These are phyloP conservation scores for Rhodofomes roseus DNA, from an alignment of 1,284 basidiomycete genomes.

Conservation along the genomic window DNA sequence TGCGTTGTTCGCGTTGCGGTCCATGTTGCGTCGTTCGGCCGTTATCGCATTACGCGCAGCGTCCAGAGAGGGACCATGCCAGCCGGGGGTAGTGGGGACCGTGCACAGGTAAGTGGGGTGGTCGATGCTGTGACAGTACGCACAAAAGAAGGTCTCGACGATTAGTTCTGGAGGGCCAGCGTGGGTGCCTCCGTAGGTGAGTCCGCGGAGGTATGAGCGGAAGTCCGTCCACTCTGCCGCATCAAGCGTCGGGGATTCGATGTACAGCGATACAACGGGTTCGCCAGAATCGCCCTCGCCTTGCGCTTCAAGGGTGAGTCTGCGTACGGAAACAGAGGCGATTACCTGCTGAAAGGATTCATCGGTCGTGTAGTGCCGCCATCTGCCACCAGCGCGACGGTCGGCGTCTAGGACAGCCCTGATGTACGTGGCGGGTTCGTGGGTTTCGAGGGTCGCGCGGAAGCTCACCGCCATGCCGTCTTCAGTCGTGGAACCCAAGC, in stretches of 20 bases:
- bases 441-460: no score
- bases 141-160: not conserved
- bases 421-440: no score
- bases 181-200: not conserved
- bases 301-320: no score
- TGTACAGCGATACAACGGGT: not conserved
- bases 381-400: no score
- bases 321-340: no score
- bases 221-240: not conserved
- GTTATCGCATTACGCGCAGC: not conserved
- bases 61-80: not conserved
- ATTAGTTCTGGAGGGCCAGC: not conserved
- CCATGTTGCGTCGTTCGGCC: not conserved
- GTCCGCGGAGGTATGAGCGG: not conserved
- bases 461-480: no score
- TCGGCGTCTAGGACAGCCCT: no score
- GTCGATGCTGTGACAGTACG: not conserved
- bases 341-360: no score
- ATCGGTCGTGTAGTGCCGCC: no score
- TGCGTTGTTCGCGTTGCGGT: no score
- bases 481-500: no score
- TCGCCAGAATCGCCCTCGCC: not conserved
- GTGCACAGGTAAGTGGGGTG: not conserved
- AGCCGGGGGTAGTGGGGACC: not conserved
- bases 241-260: not conserved